A percentile compares a stretch with the other conserved stretches of the same genome.
phyloP scores from a whole-genome alignment of 352 stramenopile genomes.

The Globisporangium echinulatum region DNA sequence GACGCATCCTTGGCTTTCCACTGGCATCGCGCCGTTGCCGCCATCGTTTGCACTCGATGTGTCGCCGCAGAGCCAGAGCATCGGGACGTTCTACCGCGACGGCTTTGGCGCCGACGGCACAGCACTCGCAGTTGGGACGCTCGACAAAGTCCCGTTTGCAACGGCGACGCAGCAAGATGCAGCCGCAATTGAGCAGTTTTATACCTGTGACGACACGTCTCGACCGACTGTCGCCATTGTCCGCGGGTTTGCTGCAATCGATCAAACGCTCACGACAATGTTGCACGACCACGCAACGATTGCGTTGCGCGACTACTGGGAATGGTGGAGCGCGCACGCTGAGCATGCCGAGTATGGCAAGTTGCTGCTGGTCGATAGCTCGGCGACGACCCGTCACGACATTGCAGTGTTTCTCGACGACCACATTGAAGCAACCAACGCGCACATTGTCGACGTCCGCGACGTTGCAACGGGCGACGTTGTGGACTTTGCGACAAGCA shows the following conservation, averaged over 20 bases:
- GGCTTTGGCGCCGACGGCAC: constrained; percentile 49
- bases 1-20: constrained; percentile 38
- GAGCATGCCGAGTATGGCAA: constrained; percentile 75
- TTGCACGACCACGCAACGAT: constrained; percentile 29
- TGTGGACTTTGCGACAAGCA: constrained; percentile 51
- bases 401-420: constrained; percentile 69
- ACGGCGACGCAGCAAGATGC: constrained; percentile 25
- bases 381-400: constrained; percentile 1
- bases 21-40: constrained; percentile 27
- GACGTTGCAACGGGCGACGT: constrained; percentile 34
- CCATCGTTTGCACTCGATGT: constrained; percentile 41
- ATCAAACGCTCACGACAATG: constrained; percentile 30
- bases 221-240: constrained; percentile 34
- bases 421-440: constrained; percentile 64
- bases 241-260: constrained; percentile 48
- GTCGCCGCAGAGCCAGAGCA: constrained; percentile 16
- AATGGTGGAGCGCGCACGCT: constrained; percentile 81
- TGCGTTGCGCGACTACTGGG: constrained; percentile 78
- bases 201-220: constrained; percentile 7
- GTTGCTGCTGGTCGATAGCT: constrained; percentile 43
- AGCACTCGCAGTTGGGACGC: constrained; percentile 49
- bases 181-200: constrained; percentile 31
- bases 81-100: constrained; percentile 75
- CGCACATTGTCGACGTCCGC: constrained; percentile 79
- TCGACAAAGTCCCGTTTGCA: constrained; percentile 55